Base-by-base conservation (phyloP, 2,329 filamentous ascomycete genomes). In the Acrocalymma vagum region DNA sequence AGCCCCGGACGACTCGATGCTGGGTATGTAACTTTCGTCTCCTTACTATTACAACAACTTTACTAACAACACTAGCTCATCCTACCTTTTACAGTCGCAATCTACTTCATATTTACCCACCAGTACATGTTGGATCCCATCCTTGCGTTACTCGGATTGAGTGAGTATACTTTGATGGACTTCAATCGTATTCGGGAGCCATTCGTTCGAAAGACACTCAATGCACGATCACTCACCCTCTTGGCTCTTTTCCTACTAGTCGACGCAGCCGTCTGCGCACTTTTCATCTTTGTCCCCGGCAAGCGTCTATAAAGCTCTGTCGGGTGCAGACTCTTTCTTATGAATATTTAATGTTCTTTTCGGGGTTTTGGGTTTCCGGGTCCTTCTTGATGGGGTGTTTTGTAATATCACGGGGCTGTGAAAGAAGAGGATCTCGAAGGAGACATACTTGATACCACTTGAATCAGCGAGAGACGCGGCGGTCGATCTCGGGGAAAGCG, bases 201-300 rank as follows among this genome's bases (percentile, higher is more conserved):
- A 0, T 99, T 94, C 65, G 88, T 99, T 39, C 87, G 90, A 52
- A 88, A 85, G 63, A 83, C 97, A 14, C 80, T 99, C 40, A 84
- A 84, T 54, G 92, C 92, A 67, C 87, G 94, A 43, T 86, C 94
- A 1, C 65, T 90, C 28, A 91, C 94, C 74, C 89, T 94, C 10
- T 74, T 96, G 10, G 76, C 83, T 7, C 80, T 94, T 48, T 92
- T 92, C 20, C 67, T 86, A 18, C 67, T 95, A 21, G 78, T 95
- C 38, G 89, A 93, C 51, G 85, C 89, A 3, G 89, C 85, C n/a
- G 74, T 97, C 10, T 90, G 89, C 60, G 81, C 94, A 42, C 77
- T 99, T 17, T 99, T 99, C 75, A 92, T 96, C 57, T 86, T 99
- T 43, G 94, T 99, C 4, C 94, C 94, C 1, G 93, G 94, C 38